These are phyloP conservation scores for Hypomyces perniciosus DNA, from an alignment of 2,329 filamentous ascomycete species.

Conservation along the genomic window DNA sequence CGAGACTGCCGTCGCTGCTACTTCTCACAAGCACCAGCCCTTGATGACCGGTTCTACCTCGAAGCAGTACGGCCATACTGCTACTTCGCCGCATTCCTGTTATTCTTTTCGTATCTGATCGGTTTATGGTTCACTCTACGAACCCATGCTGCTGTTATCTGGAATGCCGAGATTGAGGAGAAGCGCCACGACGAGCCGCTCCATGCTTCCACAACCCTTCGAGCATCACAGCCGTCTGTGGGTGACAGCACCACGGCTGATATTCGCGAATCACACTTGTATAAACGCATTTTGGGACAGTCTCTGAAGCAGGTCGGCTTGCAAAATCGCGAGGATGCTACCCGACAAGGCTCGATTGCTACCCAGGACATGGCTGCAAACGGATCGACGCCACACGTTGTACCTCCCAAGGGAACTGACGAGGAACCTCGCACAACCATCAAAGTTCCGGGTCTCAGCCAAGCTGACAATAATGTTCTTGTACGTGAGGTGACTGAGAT, in stretches of 20 bases:
- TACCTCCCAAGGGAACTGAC: conserved; percentile 61
- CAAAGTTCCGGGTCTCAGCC: conserved; percentile 64
- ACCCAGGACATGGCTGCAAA: conserved; percentile 33
- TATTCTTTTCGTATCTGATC: conserved; percentile 91
- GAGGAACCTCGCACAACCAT: conserved; percentile 38
- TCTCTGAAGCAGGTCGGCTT: conserved; percentile 80
- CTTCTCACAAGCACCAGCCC: conserved; percentile 79
- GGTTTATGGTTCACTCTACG: conserved; percentile 92
- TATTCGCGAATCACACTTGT: conserved; percentile 81
- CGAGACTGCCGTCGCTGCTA: conserved; percentile 88
- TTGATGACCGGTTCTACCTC: conserved; percentile 82
- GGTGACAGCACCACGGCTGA: conserved; percentile 53
- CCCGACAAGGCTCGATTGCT: conserved; percentile 33
- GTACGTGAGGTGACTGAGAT: conserved; percentile 88
- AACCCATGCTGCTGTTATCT: conserved; percentile 94
- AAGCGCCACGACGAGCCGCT: conserved; percentile 58
- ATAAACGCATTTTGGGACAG: conserved; percentile 89
- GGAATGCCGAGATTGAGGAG: conserved; percentile 79
- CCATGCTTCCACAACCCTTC: conserved; percentile 24
- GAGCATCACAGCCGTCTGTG: conserved; percentile 32
- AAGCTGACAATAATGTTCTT: conserved; percentile 74
- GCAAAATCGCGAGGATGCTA: conserved; percentile 41
- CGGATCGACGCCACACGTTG: conserved; percentile 60
- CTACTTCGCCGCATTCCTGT: conserved; percentile 74
- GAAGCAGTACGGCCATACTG: conserved; percentile 91